Evolutionary conservation across 768 basidiomycete species (phyloP).

Genomic region (Russula olivacea): DNA sequence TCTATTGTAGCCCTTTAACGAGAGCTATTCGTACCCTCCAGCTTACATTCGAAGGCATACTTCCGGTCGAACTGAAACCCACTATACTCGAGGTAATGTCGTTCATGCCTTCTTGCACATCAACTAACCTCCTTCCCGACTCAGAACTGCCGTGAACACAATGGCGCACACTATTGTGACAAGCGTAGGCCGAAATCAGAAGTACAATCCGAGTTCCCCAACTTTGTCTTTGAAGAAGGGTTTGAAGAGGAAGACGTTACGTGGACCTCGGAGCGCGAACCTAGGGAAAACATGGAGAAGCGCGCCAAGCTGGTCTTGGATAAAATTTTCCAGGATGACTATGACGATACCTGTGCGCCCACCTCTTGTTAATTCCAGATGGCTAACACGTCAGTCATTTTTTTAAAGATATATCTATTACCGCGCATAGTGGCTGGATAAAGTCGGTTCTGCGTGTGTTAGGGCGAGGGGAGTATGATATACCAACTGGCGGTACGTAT

Average conservation of each 20-base stretch:
- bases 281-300: neutral
- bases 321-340: conserved; percentile 15
- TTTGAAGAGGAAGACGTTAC: conserved; percentile 23
- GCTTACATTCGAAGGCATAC: conserved; percentile 19
- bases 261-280: conserved; percentile 18
- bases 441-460: conserved; percentile 14
- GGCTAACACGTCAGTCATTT: neutral
- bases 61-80: conserved; percentile 14
- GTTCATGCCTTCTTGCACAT: neutral
- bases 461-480: conserved; percentile 14
- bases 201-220: conserved; percentile 19
- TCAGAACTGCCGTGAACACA: conserved; percentile 21
- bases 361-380: neutral
- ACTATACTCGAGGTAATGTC: conserved; percentile 23
- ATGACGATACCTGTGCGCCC: conserved; percentile 20
- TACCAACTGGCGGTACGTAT: conserved; percentile 23
- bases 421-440: conserved; percentile 22
- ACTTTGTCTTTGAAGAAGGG: conserved; percentile 21
- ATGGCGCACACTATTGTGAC: conserved; percentile 23
- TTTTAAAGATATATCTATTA: conserved; percentile 23
- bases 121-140: neutral
- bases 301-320: conserved; percentile 24
- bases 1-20: conserved; percentile 21
- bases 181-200: conserved; percentile 20
- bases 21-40: conserved; percentile 22